Base-by-base conservation (phyloP, 2,329 filamentous ascomycete species). In the Pseudogymnoascus sp. region DNA sequence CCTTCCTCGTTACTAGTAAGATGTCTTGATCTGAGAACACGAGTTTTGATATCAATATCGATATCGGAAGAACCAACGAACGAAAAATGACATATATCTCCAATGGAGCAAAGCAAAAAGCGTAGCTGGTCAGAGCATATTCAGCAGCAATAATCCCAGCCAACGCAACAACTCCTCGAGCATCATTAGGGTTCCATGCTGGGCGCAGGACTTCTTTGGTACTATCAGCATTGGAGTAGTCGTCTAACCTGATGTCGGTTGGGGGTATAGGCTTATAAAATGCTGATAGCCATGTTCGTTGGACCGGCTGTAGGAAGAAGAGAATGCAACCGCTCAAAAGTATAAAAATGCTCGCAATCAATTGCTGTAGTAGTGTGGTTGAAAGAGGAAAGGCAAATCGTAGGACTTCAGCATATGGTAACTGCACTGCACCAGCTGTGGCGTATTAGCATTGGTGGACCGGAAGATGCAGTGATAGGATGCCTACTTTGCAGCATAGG, bases 301-400 rank as follows among this genome's bases (percentile, higher is more conserved):
- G 25, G 47, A 16, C 47, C 25, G 31, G 23, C 25, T 56, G n/a
- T 31, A 31, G n/a, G 25, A 31, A 18, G n/a, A 33, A 18, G 8
- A 16, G 47, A 53, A 53, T 53, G 25, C 47, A 53, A 31, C 25
- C 25, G n/a, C 47, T 18, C 47, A 56, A 31, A 31, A 56, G 25
- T 18, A 56, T 31, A 56, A 56, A 56, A 56, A 33, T 56, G 25
- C n/a, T 56, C n/a, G 25, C 47, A 18, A 56, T 56, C 4, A 56
- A 56, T 31, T 56, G 47, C 3, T 56, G 47, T 18, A 56, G 25
- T 31, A 56, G 47, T 18, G 47, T 33, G 11, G 47, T 56, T 33
- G 47, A 33, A 56, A 56, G 47, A 12, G 47, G 47, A 28, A 56
- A 56, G 47, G 47, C 47, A 56, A 56, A 56, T 31, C 47, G 47